Conservation (phyloP, 495 filamentous ascomycete species). For the Filosporella fistucella region DNA sequence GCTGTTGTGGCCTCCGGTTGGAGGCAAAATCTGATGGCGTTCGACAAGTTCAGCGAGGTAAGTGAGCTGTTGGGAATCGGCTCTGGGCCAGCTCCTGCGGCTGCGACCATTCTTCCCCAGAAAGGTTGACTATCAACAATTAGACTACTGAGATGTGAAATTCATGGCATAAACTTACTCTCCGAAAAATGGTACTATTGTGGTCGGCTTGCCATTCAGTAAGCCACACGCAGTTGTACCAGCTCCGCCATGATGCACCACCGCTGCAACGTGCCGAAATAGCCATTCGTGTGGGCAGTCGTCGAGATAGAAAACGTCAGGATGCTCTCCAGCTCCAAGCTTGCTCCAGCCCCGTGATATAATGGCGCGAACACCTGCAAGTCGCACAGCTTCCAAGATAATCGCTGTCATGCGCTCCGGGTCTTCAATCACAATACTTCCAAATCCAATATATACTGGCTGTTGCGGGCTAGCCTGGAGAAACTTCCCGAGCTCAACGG, state of each 20-base stretch:
- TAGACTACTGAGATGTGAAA: no score
- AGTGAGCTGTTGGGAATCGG: slow-evolving; percentile 40
- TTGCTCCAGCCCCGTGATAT: slow-evolving; percentile 62
- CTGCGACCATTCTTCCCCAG: slow-evolving; percentile 51
- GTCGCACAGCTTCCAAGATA: slow-evolving; percentile 47
- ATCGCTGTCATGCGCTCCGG: slow-evolving; percentile 45
- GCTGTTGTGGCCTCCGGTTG: neutral
- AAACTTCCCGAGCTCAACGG: slow-evolving; percentile 44
- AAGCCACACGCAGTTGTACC: slow-evolving; percentile 66
- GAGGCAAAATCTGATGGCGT: slow-evolving; percentile 24
- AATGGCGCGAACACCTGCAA: slow-evolving; percentile 48
- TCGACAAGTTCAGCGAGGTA: slow-evolving; percentile 36
- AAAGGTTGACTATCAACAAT: slow-evolving; percentile 39
- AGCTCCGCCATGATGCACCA: slow-evolving; percentile 64
- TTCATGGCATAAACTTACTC: slow-evolving; percentile 49
- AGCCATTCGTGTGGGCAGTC: slow-evolving; percentile 65
- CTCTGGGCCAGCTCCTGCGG: slow-evolving; percentile 42
- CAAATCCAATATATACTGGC: slow-evolving; percentile 68
- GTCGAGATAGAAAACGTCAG: slow-evolving; percentile 49
- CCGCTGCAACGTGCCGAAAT: slow-evolving; percentile 55
- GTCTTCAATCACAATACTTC: slow-evolving; percentile 60
- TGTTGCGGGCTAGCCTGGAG: slow-evolving; percentile 45
- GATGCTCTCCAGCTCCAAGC: slow-evolving; percentile 39
- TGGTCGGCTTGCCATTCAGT: slow-evolving; percentile 49
- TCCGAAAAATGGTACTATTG: slow-evolving; percentile 62